Evolutionary conservation across 805 yeast genomes (phyloP).

Genomic region (Komagataella mondaviorum): DNA sequence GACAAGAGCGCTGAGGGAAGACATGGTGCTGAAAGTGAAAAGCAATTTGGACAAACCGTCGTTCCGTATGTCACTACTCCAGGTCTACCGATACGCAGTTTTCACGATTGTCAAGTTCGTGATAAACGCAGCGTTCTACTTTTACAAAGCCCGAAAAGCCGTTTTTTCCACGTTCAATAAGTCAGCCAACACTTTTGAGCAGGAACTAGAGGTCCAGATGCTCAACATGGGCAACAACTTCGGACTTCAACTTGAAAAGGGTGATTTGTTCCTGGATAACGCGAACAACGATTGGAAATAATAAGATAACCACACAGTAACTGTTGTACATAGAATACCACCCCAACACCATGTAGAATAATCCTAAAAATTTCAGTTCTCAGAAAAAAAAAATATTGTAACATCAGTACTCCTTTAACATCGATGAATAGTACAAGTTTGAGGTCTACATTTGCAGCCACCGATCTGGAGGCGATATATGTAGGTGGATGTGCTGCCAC

Average conservation of each 20-base stretch:
- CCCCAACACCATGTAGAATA: neutral
- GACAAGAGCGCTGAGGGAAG: conserved; percentile 8
- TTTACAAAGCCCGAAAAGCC: neutral
- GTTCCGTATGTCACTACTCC: neutral
- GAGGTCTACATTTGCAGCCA: conserved; percentile 27
- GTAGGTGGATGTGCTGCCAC: conserved; percentile 75
- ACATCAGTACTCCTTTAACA: neutral
- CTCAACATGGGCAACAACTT: conserved; percentile 1
- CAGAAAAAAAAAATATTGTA: neutral
- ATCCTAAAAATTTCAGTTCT: neutral
- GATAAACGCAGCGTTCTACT: neutral
- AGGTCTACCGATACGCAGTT: conserved; percentile 1
- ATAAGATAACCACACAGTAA: neutral
- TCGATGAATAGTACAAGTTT: conserved; percentile 4
- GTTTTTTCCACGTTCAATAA: neutral
- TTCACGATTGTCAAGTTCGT: neutral
- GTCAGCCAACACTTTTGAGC: conserved; percentile 1
- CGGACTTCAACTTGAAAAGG: conserved; percentile 1
- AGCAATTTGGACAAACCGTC: neutral
- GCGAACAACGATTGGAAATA: neutral
- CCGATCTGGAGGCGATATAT: conserved; percentile 67
- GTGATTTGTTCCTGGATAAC: neutral
- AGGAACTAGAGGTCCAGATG: conserved; percentile 2
- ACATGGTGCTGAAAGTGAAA: neutral
- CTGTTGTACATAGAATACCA: neutral